Evolutionary conservation across 2,329 filamentous ascomycete genomes (phyloP).

Genomic region (Achaetomium macrosporum): DNA sequence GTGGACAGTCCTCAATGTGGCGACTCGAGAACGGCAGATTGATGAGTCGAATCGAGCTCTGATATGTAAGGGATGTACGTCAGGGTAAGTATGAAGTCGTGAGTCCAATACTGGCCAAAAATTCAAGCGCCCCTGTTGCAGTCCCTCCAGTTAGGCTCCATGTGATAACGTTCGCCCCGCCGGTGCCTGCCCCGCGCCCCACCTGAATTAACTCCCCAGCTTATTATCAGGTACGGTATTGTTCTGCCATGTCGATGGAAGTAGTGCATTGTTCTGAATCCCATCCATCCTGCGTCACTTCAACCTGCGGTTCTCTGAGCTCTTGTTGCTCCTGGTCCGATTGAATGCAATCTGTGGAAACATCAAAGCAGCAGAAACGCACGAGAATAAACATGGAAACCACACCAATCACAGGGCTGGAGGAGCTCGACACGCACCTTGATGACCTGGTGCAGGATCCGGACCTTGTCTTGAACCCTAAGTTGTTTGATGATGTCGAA

Average conservation of each 20-base stretch:
- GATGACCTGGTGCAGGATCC: conserved; percentile 42
- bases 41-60: neutral
- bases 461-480: conserved; percentile 37
- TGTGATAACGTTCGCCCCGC: neutral
- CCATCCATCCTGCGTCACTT: neutral
- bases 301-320: neutral
- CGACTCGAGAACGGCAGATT: neutral
- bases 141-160: neutral
- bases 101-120: neutral
- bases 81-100: neutral
- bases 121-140: neutral
- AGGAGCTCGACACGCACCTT: conserved; percentile 51
- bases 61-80: neutral
- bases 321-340: neutral
- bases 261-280: too few species aligned
- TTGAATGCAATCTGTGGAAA: neutral
- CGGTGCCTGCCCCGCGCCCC: neutral
- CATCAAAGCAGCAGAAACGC: neutral
- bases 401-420: conserved; percentile 44
- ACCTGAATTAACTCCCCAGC: neutral
- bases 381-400: conserved; percentile 28
- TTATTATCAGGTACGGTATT: neutral
- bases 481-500: conserved; percentile 54
- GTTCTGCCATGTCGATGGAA: neutral
- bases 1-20: neutral